Conservation (phyloP, 305 asterid species). For the Andrographis paniculata region DNA sequence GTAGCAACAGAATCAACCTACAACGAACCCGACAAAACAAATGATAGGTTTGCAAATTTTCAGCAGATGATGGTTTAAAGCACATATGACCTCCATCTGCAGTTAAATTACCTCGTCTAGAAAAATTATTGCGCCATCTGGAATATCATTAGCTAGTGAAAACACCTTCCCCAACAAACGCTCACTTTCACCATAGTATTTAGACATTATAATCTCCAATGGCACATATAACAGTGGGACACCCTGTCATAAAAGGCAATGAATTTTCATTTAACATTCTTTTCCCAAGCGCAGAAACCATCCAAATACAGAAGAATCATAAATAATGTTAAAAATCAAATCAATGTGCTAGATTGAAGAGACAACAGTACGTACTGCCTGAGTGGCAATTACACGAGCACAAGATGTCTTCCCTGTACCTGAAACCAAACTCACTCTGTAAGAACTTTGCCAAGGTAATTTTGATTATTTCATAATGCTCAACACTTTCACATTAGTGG, state of each 20-base stretch:
- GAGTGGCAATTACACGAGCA: conserved; percentile 95
- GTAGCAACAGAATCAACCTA: conserved; percentile 96
- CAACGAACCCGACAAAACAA: conserved; percentile 9
- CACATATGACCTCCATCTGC: conserved; percentile 11
- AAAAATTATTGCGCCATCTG: conserved; percentile 77
- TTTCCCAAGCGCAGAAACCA: no score
- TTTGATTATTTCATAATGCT: conserved; percentile 5
- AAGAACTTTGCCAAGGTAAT: conserved; percentile 9
- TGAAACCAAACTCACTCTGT: conserved; percentile 34
- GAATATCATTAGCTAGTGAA: conserved; percentile 81
- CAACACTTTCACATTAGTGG: conserved; percentile 5
- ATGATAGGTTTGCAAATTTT: conserved; percentile 6
- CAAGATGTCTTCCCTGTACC: conserved; percentile 99
- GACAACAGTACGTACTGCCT: conserved; percentile 55
- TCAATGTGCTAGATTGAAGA: conserved; percentile 17
- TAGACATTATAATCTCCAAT: conserved; percentile 86
- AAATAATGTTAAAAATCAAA: no score
- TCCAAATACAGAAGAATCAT: no score
- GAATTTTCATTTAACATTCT: no score
- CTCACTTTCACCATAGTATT: conserved; percentile 95
- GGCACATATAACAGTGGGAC: conserved; percentile 87
- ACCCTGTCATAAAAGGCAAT: conserved; percentile 43
- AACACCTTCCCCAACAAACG: conserved; percentile 87
- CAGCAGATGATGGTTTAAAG: conserved; percentile 8
- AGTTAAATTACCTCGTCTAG: conserved; percentile 73